Base-by-base conservation (phyloP, 2,329 filamentous ascomycete genomes). In the Claviceps pazoutovae region DNA sequence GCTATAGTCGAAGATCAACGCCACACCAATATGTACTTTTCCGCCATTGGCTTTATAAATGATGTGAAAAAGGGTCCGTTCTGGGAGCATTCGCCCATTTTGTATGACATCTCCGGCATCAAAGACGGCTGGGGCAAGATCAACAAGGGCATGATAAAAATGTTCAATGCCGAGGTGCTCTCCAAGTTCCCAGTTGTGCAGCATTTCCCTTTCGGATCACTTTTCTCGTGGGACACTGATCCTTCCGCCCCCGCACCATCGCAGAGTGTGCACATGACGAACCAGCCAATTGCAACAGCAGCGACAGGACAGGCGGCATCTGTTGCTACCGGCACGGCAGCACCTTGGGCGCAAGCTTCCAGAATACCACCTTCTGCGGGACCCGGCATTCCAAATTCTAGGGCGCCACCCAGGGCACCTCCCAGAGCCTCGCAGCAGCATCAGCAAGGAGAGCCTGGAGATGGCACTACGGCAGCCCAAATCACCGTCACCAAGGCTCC, bases 81-180 rank as follows among this genome's bases (percentile, higher is more conserved):
- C 64, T 97, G 93, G 90, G 87, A 91, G 60, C 91, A 98, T 65
- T 95, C 88, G 57, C 91, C 91, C 0, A 91, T 95, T 58, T 71
- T 98, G 13, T 98, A 85, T 64, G 90, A 98, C 66, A 88, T 98
- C 43, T 95, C 88, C 0, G 93, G 93, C 11, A 86, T 98, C 56
- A 82, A 80, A 58, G 83, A 84, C 52, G 87, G 93, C n/a, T 98
- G 93, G 93, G 93, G 86, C 38, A 98, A 98, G 73, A 95, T 98
- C 62, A 97, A 98, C 69, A 90, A 90, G 83, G 93, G 93, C 49
- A 97, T 98, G 93, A 81, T 98, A 61, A 98, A 97, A 69, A 98
- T 98, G 93, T 98, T 91, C 71, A 89, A 94, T 58, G 93, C 88
- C 17, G 93, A 98, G 71, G 93, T 98, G 3, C 74, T 98, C 14